Conservation (phyloP, 139 green algal genomes). For the Chlorella sp. region DNA sequence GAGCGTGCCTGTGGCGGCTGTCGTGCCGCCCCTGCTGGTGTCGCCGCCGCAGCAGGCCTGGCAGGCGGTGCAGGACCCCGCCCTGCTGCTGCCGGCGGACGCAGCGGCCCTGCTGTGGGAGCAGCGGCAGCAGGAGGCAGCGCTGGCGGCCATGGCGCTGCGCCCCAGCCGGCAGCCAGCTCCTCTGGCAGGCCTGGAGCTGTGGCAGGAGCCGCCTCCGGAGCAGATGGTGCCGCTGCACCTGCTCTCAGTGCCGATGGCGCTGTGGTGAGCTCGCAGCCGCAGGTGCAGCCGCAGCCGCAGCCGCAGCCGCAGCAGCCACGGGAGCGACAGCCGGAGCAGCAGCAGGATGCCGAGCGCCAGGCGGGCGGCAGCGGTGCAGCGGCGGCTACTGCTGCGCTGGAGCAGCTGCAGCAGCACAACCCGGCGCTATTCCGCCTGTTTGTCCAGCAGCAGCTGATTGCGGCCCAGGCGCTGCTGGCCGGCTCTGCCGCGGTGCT, state of each 20-base stretch:
- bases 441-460: constrained; percentile 38
- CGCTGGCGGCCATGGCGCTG: constrained; percentile 3
- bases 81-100: not conserved
- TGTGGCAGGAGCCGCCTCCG: not conserved
- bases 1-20: too few species aligned
- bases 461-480: constrained; percentile 22
- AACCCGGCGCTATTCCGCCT: constrained; percentile 9
- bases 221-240: not conserved
- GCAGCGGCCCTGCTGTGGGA: not conserved
- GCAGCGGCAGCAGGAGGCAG: constrained; percentile 4
- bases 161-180: not conserved
- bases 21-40: too few species aligned
- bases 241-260: too few species aligned
- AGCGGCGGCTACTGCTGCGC: not conserved
- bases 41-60: not conserved
- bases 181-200: not conserved
- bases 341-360: not conserved
- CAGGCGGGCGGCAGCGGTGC: not conserved
- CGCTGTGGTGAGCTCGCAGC: not conserved
- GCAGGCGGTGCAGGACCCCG: not conserved
- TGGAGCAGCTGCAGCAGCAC: constrained; percentile 20
- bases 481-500: not conserved
- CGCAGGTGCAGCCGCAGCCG: not conserved
- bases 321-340: not conserved
- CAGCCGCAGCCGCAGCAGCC: not conserved